Conservation (phyloP, 75 land plant species). For the Pinus tabuliformis region DNA sequence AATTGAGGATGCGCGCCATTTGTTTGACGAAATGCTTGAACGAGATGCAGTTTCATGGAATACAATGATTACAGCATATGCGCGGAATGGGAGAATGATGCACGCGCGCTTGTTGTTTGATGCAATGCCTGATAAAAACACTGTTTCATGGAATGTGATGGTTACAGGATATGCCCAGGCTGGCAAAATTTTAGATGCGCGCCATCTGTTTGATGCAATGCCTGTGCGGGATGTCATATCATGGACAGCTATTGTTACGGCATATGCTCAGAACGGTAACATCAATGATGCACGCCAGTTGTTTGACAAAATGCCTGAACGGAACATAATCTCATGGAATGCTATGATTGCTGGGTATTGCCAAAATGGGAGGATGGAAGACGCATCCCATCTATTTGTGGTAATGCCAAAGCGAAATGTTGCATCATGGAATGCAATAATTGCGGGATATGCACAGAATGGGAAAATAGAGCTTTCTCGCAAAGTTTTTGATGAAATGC, state of each 20-base stretch:
- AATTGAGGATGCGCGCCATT: background rate
- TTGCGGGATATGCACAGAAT: slow-evolving; percentile 19
- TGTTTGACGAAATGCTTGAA: background rate
- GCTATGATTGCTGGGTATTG: slow-evolving; percentile 13
- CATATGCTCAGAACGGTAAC: slow-evolving; percentile 22
- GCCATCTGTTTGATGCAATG: slow-evolving; percentile 5
- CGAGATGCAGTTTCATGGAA: slow-evolving; percentile 2
- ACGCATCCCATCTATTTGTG: slow-evolving; percentile 2
- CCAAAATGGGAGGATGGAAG: slow-evolving; percentile 7
- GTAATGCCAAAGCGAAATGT: slow-evolving; percentile 2
- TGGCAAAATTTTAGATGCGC: slow-evolving; percentile 11
- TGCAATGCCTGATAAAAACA: slow-evolving; percentile 26
- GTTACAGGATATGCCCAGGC: slow-evolving; percentile 14
- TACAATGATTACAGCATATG: background rate
- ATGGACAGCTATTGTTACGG: slow-evolving; percentile 17
- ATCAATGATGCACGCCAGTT: background rate
- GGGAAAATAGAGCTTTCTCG: slow-evolving; percentile 31
- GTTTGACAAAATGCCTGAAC: slow-evolving; percentile 25
- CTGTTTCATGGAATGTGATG: slow-evolving; percentile 23
- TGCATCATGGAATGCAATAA: slow-evolving; percentile 18
- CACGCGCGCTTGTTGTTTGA: slow-evolving; percentile 21
- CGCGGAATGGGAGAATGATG: slow-evolving; percentile 7
- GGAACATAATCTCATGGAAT: slow-evolving; percentile 20
- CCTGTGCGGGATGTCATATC: slow-evolving; percentile 17
- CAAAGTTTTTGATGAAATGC: slow-evolving; percentile 29